Percentiles rank a stretch among this genome's conserved stretches.
Evolutionary conservation across 495 filamentous ascomycete species (phyloP).

Genomic region (Penicillium samsonianum): DNA sequence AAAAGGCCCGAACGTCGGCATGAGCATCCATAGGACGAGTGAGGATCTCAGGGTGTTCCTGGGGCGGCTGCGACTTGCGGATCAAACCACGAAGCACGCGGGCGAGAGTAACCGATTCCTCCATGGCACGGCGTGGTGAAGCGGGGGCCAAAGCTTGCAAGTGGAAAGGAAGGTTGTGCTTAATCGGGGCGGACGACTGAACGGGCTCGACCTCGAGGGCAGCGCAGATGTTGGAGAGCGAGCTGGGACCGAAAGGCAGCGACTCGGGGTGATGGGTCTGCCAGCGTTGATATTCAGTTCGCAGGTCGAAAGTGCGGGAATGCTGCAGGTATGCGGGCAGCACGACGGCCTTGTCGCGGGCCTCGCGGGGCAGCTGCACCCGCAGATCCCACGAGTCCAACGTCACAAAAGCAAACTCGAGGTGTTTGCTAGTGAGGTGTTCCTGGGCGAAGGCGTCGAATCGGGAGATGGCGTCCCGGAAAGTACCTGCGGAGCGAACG

Average conservation of each 20-base stretch:
- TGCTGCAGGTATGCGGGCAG: conserved; percentile 96
- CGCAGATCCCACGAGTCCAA: conserved; percentile 98
- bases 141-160: conserved; percentile 94
- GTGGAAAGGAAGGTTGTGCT: conserved; percentile 97
- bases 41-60: conserved; percentile 91
- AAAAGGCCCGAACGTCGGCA: conserved; percentile 94
- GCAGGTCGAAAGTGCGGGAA: conserved; percentile 92
- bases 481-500: conserved; percentile 92
- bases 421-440: conserved; percentile 77
- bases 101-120: conserved; percentile 92
- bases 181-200: conserved; percentile 94
- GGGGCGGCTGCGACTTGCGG: conserved; percentile 89
- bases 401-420: conserved; percentile 97
- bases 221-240: conserved; percentile 94
- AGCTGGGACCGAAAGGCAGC: conserved; percentile 91
- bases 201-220: conserved; percentile 97
- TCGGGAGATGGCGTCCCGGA: conserved; percentile 92
- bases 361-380: conserved; percentile 94
- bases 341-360: conserved; percentile 95
- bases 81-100: conserved; percentile 89
- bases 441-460: conserved; percentile 92
- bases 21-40: conserved; percentile 95
- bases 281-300: conserved; percentile 97
- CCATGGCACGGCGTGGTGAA: conserved; percentile 95
- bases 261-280: conserved; percentile 98